phyloP scores from a whole-genome alignment of 139 green algal genomes.

The Ettlia oleoabundans region DNA sequence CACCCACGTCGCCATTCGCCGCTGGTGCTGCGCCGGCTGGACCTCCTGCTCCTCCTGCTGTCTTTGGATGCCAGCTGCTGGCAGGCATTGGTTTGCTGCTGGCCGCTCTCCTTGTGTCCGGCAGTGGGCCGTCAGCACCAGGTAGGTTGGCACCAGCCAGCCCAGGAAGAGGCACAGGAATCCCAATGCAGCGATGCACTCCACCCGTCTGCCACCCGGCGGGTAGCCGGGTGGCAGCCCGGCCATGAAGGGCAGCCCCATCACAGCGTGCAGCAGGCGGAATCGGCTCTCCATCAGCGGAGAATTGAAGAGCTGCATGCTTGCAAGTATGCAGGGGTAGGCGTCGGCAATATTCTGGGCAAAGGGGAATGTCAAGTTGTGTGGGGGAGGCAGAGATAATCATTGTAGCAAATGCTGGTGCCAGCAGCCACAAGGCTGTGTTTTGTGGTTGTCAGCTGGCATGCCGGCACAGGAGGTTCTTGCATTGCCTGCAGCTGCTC shows the following conservation, averaged over 20 bases:
- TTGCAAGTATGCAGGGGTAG: too few species aligned
- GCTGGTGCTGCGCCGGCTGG: too few species aligned
- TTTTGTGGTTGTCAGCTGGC: neutral
- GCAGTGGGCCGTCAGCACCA: too few species aligned
- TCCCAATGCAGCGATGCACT: neutral
- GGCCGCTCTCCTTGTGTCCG: too few species aligned
- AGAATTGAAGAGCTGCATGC: neutral
- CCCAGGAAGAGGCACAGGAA: neutral
- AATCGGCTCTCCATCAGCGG: neutral
- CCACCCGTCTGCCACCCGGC: neutral
- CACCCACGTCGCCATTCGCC: too few species aligned
- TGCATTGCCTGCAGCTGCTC: too few species aligned
- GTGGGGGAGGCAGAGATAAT: neutral
- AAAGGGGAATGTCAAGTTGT: neutral
- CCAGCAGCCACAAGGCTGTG: neutral
- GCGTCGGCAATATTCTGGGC: too few species aligned
- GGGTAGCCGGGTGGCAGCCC: neutral
- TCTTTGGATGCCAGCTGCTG: too few species aligned
- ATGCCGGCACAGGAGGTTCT: too few species aligned
- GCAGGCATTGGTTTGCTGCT: too few species aligned
- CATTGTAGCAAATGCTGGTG: neutral
- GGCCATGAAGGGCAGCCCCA: neutral
- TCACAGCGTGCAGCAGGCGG: neutral
- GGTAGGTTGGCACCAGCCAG: too few species aligned
- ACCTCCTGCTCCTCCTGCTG: too few species aligned